Conservation (phyloP, 257 asterid species). For the Petunia secreta region DNA sequence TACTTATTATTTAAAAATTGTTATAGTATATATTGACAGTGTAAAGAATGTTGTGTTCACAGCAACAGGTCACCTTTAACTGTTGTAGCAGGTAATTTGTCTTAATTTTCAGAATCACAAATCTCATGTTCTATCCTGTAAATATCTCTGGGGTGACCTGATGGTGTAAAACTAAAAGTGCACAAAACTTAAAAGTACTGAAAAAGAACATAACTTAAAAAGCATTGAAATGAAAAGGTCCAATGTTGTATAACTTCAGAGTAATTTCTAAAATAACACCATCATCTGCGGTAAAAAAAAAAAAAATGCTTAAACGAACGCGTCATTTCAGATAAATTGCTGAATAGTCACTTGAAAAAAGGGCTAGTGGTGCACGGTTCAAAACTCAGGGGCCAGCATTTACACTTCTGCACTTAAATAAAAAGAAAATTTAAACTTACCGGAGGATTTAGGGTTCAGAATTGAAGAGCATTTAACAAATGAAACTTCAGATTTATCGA, state of each 20-base stretch:
- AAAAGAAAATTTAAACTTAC: constrained; percentile 34
- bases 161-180: too few species aligned
- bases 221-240: not conserved
- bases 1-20: too few species aligned
- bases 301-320: not conserved
- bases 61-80: too few species aligned
- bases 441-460: constrained; percentile 20
- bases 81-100: too few species aligned
- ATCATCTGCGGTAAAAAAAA: not conserved
- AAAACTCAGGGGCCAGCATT: too few species aligned
- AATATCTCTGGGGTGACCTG: too few species aligned
- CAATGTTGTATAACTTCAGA: not conserved
- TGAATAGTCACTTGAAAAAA: not conserved
- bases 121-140: too few species aligned
- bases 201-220: not conserved
- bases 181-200: too few species aligned
- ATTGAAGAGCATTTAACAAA: constrained; percentile 41
- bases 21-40: too few species aligned
- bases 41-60: too few species aligned
- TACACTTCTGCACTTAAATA: not conserved
- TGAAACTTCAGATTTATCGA: constrained; percentile 37
- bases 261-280: not conserved
- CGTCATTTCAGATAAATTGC: constrained; percentile 1
- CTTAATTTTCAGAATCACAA: too few species aligned
- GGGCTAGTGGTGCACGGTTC: too few species aligned